A percentile compares a stretch with the other conserved stretches of the same genome.
These are phyloP conservation scores for Raffaelea albimanens DNA, from an alignment of 2,329 filamentous ascomycete species.

Conservation along the genomic window DNA sequence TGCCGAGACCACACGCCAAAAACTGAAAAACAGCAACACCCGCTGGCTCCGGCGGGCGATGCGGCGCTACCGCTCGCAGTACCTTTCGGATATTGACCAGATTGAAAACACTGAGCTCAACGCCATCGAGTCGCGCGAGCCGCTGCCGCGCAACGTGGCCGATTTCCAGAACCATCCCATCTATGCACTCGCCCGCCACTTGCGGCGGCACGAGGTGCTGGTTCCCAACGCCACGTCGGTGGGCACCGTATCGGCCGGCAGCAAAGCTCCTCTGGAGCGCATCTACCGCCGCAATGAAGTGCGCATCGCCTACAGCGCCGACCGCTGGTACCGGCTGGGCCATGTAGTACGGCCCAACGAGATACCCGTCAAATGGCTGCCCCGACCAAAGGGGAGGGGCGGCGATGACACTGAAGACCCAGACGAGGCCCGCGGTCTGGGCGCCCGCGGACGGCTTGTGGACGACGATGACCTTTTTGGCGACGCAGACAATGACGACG, in stretches of 20 bases:
- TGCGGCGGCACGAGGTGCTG: constrained; percentile 76
- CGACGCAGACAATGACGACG: constrained; percentile 19
- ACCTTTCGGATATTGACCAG: constrained; percentile 59
- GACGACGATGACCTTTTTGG: constrained; percentile 13
- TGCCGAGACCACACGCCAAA: too few relatives aligned
- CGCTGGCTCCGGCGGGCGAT: constrained; percentile 46
- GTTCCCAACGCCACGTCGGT: constrained; percentile 58
- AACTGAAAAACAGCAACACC: constrained; percentile 5
- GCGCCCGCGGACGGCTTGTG: too few relatives aligned
- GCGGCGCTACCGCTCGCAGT: constrained; percentile 32
- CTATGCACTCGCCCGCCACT: constrained; percentile 75
- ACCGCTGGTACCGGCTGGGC: constrained; percentile 87
- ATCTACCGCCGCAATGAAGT: constrained; percentile 81
- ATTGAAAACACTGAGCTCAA: constrained; percentile 73
- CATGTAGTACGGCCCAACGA: constrained; percentile 69
- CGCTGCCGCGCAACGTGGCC: constrained; percentile 75
- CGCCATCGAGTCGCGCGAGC: constrained; percentile 62
- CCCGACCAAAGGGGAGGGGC: constrained; percentile 27
- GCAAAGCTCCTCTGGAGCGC: constrained; percentile 51
- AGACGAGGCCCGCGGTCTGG: constrained; percentile 12
- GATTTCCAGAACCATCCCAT: constrained; percentile 83
- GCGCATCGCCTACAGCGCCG: constrained; percentile 63
- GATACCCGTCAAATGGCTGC: constrained; percentile 70
- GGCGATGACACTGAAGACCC: constrained; percentile 22
- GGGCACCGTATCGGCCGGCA: constrained; percentile 66